A percentile compares a stretch with the other conserved stretches of the same genome.
phyloP scores from a whole-genome alignment of 495 filamentous ascomycete species.

The Cercophora sp. region DNA sequence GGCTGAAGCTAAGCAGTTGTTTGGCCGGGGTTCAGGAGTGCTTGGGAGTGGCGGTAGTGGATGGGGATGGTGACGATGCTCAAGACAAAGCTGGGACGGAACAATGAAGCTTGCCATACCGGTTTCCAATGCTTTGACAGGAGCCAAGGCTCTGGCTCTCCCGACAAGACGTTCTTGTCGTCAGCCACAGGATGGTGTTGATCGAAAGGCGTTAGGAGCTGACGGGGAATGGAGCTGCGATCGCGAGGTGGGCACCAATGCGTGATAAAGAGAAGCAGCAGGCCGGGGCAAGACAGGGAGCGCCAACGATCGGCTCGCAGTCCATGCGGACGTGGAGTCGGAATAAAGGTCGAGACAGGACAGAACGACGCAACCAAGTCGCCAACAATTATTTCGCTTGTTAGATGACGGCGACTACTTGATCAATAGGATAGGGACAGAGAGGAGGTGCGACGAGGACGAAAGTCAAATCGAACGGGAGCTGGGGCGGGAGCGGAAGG shows the following conservation, averaged over 20 bases:
- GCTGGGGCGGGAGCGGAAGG: slow-evolving; percentile 7
- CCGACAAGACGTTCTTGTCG: neutral
- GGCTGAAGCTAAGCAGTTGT: neutral
- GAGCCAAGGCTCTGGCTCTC: neutral
- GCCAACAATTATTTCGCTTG: slow-evolving; percentile 5
- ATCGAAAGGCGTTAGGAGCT: neutral
- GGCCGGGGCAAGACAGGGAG: slow-evolving; percentile 7
- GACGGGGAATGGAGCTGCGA: neutral
- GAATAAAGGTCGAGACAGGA: slow-evolving; percentile 18
- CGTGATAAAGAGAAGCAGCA: slow-evolving; percentile 17
- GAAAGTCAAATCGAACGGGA: too few relatives aligned
- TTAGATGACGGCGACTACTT: too few relatives aligned
- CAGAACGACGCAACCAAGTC: neutral
- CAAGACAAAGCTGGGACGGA: slow-evolving; percentile 10
- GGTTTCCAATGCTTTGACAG: neutral
- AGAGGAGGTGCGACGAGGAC: too few relatives aligned
- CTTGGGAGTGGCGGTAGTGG: neutral
- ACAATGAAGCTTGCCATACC: slow-evolving; percentile 10
- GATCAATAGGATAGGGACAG: too few relatives aligned
- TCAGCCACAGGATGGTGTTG: neutral
- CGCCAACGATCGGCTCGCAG: slow-evolving; percentile 5
- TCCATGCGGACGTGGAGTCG: neutral
- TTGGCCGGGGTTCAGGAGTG: neutral
- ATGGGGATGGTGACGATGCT: neutral
- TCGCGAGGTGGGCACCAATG: too few relatives aligned